Percentiles rank a stretch among this genome's conserved stretches.
Evolutionary conservation across 2,329 filamentous ascomycete genomes (phyloP).

Genomic region (Nemania sp.): DNA sequence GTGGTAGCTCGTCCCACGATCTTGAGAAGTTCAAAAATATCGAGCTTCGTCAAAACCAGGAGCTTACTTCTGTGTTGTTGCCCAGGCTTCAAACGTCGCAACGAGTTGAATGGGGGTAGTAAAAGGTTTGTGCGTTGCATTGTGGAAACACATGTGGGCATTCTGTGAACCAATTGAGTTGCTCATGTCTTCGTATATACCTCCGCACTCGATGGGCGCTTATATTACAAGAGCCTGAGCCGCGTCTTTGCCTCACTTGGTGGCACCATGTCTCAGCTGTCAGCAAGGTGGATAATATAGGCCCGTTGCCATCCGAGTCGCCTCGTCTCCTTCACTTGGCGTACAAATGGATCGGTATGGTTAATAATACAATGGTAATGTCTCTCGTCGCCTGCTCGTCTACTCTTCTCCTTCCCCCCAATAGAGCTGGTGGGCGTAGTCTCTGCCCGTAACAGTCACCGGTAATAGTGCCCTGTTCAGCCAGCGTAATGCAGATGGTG

Average conservation of each 20-base stretch:
- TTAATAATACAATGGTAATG: slow-evolving; percentile 26
- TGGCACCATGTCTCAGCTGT: slow-evolving; percentile 5
- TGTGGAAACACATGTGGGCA: neutral
- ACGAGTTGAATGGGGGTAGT: neutral
- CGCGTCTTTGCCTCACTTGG: slow-evolving; percentile 30
- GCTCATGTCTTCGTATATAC: slow-evolving; percentile 4
- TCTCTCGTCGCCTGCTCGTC: slow-evolving; percentile 10
- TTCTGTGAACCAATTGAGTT: neutral
- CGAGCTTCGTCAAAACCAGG: no score
- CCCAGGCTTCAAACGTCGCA: neutral
- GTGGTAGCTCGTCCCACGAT: slow-evolving; percentile 10
- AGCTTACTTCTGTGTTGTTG: neutral
- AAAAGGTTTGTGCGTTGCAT: neutral
- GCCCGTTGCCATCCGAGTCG: slow-evolving; percentile 14
- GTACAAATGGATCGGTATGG: slow-evolving; percentile 18
- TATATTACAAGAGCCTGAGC: slow-evolving; percentile 39
- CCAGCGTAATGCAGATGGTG: slow-evolving; percentile 22
- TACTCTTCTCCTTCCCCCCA: neutral
- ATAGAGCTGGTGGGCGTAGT: slow-evolving; percentile 15
- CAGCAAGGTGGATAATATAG: slow-evolving; percentile 2
- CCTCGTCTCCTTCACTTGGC: slow-evolving; percentile 13
- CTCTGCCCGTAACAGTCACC: neutral
- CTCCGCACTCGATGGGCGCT: slow-evolving; percentile 25
- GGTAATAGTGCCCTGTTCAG: slow-evolving; percentile 13
- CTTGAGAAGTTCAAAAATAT: neutral